Percentiles rank a stretch among this genome's conserved stretches.
These are phyloP conservation scores for Mayamaea pseudoterrestris DNA, from an alignment of 108 stramenopile species.

Conservation along the genomic window DNA sequence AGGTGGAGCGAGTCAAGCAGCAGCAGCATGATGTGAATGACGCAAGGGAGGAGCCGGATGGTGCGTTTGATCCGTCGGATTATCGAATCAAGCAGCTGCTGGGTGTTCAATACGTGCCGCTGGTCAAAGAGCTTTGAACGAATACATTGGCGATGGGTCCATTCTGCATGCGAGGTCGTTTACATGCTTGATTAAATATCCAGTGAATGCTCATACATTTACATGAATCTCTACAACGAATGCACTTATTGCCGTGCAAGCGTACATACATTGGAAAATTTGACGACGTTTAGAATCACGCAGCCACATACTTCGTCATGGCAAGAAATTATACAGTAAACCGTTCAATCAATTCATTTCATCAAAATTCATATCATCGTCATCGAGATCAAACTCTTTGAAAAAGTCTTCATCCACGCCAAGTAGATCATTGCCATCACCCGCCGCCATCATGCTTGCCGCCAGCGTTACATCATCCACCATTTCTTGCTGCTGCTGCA, in stretches of 20 bases:
- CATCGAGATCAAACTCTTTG: slow-evolving; percentile 41
- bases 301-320: no score
- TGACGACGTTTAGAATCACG: no score
- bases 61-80: slow-evolving; percentile 1
- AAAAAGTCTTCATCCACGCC: slow-evolving; percentile 43
- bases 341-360: slow-evolving; percentile 1
- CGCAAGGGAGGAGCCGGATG: slow-evolving; percentile 1
- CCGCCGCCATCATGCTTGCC: slow-evolving; percentile 26
- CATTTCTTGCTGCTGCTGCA: slow-evolving; percentile 16
- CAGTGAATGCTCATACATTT: no score
- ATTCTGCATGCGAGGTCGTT: no score
- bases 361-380: slow-evolving; percentile 28
- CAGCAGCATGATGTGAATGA: no score
- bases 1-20: slow-evolving; percentile 41
- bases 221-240: no score
- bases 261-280: no score
- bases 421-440: slow-evolving; percentile 15
- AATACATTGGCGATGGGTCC: no score
- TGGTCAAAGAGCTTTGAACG: slow-evolving; percentile 41
- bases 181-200: no score
- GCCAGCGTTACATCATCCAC: slow-evolving; percentile 48
- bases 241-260: no score
- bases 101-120: slow-evolving; percentile 81
- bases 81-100: slow-evolving; percentile 39
- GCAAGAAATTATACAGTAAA: no score